Base-by-base conservation (phyloP, 352 stramenopile species). In the Aphanomyces stellatus region DNA sequence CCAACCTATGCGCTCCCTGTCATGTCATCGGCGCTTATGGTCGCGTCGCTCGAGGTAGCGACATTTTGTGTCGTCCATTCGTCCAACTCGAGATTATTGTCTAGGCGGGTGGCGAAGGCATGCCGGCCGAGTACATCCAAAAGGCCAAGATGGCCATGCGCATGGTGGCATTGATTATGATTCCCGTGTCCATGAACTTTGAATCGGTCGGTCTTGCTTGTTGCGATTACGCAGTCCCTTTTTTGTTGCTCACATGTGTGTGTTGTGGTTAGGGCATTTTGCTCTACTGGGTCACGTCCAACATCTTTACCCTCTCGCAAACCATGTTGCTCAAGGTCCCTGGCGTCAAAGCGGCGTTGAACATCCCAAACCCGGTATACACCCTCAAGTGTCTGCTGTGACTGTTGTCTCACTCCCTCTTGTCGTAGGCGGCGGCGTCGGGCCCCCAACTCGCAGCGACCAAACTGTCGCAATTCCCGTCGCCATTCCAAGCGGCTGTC, bases 281-380 rank as follows among this genome's bases (percentile, higher is more conserved):
- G 19, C 75, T 94, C 31, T 94, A 93, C 80, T 94, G 86, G 86
- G 82, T 94, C 65, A 89, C 75, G 51, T 93, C 84, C 41, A 94
- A 91, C 74, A 71, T 77, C 55, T 94, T 84, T 75, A 90, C 86
- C 37, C 55, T 94, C 13, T 57, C 65, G 28, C 83, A 93, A 68
- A 91, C 80, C 7, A 71, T 75, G 11, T 37, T 79, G 24, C 70
- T 92, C 70, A 82, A 82, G 25, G 49, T 88, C 11, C 78, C 81
- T 46, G 41, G 74, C 30, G 66, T 92, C 27, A 87, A 86, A 62
- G 76, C 74, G 22, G 72, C 67, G 51, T 60, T 92, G 24, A 77
- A 78, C 27, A 85, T 90, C 65, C 82, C 81, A 0, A 65, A 3
- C 64, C 69, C 31, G 56, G 51, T 60, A 60, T 30, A n/a, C n/a